These are phyloP conservation scores for Silene vulgaris DNA, from an alignment of 179 eudicot genomes.

Conservation along the genomic window DNA sequence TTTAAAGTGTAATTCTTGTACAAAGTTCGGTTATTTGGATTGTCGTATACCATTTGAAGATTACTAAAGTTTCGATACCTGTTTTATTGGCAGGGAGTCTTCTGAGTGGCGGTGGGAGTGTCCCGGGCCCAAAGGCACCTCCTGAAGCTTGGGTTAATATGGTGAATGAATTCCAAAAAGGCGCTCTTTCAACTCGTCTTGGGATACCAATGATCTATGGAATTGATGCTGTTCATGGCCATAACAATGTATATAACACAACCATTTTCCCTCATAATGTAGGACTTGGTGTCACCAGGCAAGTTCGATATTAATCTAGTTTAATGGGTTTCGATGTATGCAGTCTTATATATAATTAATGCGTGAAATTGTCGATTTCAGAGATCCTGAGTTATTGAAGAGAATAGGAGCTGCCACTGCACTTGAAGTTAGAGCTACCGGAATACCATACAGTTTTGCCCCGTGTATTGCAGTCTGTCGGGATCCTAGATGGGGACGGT, in stretches of 20 bases:
- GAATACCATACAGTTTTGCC: constrained; percentile 40
- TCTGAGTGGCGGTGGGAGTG: constrained; percentile 76
- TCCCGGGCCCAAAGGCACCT: constrained; percentile 49
- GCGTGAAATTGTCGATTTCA: constrained; percentile 3
- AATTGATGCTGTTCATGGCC: constrained; percentile 75
- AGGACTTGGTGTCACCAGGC: constrained; percentile 81
- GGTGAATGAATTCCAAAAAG: constrained; percentile 65
- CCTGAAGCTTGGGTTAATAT: constrained; percentile 54
- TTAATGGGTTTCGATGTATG: too few relatives aligned
- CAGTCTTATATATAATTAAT: too few relatives aligned
- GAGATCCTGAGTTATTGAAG: constrained; percentile 39
- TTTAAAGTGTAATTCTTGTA: too few relatives aligned
- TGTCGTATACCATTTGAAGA: too few relatives aligned
- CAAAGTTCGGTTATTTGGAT: too few relatives aligned
- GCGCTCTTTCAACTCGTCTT: constrained; percentile 57
- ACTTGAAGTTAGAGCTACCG: constrained; percentile 46
- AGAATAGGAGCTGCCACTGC: constrained; percentile 48
- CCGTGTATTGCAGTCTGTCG: constrained; percentile 45
- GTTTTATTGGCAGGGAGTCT: constrained; percentile 43
- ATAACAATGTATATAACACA: constrained; percentile 58
- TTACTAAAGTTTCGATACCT: too few relatives aligned
- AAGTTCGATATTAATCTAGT: constrained; percentile 22
- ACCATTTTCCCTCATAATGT: constrained; percentile 77
- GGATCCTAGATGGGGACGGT: constrained; percentile 47
- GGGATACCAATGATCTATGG: constrained; percentile 73